Conservation (phyloP, 208 protist species). For the Trypanosoma platydactyli region DNA sequence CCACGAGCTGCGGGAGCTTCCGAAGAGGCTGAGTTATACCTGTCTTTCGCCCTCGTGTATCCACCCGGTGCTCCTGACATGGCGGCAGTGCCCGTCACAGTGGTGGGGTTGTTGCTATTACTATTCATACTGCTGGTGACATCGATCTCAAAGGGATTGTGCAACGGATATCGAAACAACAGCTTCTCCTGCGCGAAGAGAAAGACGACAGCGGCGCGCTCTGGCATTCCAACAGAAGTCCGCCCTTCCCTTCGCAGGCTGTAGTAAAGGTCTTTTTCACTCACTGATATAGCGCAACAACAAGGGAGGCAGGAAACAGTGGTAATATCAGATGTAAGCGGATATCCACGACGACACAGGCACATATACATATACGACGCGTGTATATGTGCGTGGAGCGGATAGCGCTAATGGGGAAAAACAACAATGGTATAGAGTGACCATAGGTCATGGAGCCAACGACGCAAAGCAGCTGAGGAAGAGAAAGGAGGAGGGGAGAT, state of each 20-base stretch:
- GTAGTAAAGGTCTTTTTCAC: neutral
- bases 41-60: no score
- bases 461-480: constrained; percentile 1
- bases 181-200: constrained; percentile 80
- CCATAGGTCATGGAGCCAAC: neutral
- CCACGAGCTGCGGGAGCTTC: no score
- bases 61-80: no score
- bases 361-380: neutral
- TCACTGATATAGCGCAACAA: neutral
- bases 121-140: constrained; percentile 19
- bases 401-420: neutral
- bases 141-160: constrained; percentile 69
- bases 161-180: constrained; percentile 75
- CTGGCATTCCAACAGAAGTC: constrained; percentile 8
- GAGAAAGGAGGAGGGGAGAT: neutral
- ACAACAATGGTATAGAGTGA: neutral
- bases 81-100: no score
- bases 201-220: constrained; percentile 53
- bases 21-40: no score
- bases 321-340: neutral
- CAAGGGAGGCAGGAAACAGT: neutral
- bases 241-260: neutral
- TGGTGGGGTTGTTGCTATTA: constrained; percentile 1
- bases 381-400: neutral
- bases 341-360: neutral